These are phyloP conservation scores for Phycomyces nitens DNA, from an alignment of 192 early-diverging fungal genomes.

Conservation along the genomic window DNA sequence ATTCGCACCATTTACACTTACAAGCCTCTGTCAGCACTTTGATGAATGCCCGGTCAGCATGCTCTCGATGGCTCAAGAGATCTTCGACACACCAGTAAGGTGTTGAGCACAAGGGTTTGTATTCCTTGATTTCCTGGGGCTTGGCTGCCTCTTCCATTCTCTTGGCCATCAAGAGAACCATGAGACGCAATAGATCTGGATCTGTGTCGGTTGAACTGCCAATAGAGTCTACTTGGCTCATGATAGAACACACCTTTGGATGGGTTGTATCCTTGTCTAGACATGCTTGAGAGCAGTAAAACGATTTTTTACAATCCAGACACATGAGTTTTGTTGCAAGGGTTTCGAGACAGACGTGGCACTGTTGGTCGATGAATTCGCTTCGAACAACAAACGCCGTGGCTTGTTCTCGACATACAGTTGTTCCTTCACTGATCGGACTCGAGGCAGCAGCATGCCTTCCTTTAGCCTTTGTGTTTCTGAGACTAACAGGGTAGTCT, in stretches of 20 bases:
- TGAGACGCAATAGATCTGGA: conserved; percentile 23
- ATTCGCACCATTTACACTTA: conserved; percentile 9
- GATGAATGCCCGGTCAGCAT: conserved; percentile 19
- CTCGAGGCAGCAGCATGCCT: conserved; percentile 47
- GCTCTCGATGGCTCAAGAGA: conserved; percentile 23
- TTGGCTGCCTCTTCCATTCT: not conserved
- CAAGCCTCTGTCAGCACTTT: conserved; percentile 25
- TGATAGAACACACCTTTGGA: conserved; percentile 20
- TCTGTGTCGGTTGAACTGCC: conserved; percentile 24
- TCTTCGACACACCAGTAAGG: conserved; percentile 25
- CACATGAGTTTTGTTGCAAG: conserved; percentile 19
- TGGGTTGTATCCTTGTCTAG: conserved; percentile 30
- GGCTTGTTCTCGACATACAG: conserved; percentile 48
- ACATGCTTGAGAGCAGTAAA: conserved; percentile 37
- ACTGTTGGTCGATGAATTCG: conserved; percentile 48
- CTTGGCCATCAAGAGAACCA: conserved; percentile 14
- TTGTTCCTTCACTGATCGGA: conserved; percentile 44
- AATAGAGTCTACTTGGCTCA: conserved; percentile 14
- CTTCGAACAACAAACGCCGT: conserved; percentile 52
- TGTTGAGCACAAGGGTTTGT: not conserved
- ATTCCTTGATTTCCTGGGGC: not conserved
- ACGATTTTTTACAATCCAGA: conserved; percentile 37
- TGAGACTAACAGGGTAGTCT: conserved; percentile 15
- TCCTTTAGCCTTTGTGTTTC: conserved; percentile 45
- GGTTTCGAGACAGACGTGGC: conserved; percentile 47